Percentiles rank a stretch among this genome's conserved stretches.
Evolutionary conservation across 108 stramenopile genomes (phyloP).

Genomic region (Fistulifera solaris): DNA sequence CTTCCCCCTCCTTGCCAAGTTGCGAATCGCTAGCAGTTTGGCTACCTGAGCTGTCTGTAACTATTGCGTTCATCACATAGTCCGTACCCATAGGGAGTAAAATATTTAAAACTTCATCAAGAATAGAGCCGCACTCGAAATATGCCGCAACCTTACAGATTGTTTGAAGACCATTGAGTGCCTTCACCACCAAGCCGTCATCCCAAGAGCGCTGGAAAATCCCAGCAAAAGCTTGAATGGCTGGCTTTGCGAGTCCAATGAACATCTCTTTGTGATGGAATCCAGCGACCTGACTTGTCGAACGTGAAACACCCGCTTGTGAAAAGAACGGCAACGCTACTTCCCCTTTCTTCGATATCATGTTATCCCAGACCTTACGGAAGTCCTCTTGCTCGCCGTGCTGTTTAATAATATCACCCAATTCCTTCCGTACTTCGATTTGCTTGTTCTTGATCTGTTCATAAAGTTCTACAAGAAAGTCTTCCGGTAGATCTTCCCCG

Average conservation of each 20-base stretch:
- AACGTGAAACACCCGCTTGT: slow-evolving; percentile 39
- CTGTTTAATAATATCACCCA: slow-evolving; percentile 31
- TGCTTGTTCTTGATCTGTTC: slow-evolving; percentile 64
- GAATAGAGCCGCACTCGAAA: slow-evolving; percentile 43
- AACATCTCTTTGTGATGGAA: slow-evolving; percentile 93
- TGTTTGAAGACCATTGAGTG: slow-evolving; percentile 63
- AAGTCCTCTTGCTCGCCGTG: slow-evolving; percentile 29
- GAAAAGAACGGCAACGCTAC: slow-evolving; percentile 57
- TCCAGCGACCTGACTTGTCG: slow-evolving; percentile 43
- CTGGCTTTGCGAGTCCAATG: slow-evolving; percentile 52
- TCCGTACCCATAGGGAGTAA: slow-evolving; percentile 60
- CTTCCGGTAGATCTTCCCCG: slow-evolving; percentile 76
- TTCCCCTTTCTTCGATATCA: slow-evolving; percentile 39
- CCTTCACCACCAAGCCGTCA: slow-evolving; percentile 69
- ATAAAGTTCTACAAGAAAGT: slow-evolving; percentile 78
- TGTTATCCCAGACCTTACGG: slow-evolving; percentile 43
- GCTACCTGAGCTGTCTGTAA: slow-evolving; percentile 15
- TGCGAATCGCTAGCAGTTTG: not conserved
- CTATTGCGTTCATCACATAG: slow-evolving; percentile 49
- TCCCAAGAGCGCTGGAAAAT: slow-evolving; percentile 80
- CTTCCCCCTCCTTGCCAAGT: slow-evolving; percentile 7
- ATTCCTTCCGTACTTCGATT: slow-evolving; percentile 60
- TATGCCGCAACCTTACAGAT: slow-evolving; percentile 50
- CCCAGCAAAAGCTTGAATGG: slow-evolving; percentile 55
- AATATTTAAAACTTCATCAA: slow-evolving; percentile 59